Evolutionary conservation across 768 basidiomycete species (phyloP).

Genomic region (Psilocybe sp.): DNA sequence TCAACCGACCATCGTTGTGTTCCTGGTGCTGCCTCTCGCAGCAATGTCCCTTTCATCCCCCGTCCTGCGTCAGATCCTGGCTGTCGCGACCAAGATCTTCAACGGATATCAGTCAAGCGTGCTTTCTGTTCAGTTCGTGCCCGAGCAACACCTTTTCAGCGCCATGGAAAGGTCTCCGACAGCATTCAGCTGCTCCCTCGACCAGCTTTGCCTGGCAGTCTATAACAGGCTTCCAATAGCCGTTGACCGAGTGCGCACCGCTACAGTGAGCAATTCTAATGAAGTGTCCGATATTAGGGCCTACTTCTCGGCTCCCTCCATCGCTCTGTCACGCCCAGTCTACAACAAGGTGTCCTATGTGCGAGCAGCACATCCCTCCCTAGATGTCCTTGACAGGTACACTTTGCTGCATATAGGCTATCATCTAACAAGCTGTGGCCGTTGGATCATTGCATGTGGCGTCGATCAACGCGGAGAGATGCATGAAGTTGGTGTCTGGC

Average conservation of each 20-base stretch:
- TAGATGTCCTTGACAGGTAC: slow-evolving; percentile 42
- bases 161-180: slow-evolving; percentile 40
- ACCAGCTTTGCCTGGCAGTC: slow-evolving; percentile 55
- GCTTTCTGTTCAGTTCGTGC: slow-evolving; percentile 71
- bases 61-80: slow-evolving; percentile 66
- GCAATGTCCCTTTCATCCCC: slow-evolving; percentile 64
- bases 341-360: slow-evolving; percentile 35
- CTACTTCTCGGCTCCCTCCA: slow-evolving; percentile 64
- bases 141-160: slow-evolving; percentile 56
- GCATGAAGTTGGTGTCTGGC: slow-evolving; percentile 66
- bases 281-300: slow-evolving; percentile 33
- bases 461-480: slow-evolving; percentile 79
- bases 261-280: background rate
- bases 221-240: slow-evolving; percentile 70
- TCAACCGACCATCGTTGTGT: slow-evolving; percentile 53
- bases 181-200: slow-evolving; percentile 38
- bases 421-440: slow-evolving; percentile 57
- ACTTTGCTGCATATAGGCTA: slow-evolving; percentile 80
- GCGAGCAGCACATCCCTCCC: slow-evolving; percentile 31
- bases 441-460: slow-evolving; percentile 76
- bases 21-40: slow-evolving; percentile 61
- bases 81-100: slow-evolving; percentile 55
- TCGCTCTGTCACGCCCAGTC: slow-evolving; percentile 54
- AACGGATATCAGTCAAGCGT: slow-evolving; percentile 36
- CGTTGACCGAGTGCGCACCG: slow-evolving; percentile 50